These are phyloP conservation scores for Candida ortonii DNA, from an alignment of 805 yeast genomes.

Conservation along the genomic window DNA sequence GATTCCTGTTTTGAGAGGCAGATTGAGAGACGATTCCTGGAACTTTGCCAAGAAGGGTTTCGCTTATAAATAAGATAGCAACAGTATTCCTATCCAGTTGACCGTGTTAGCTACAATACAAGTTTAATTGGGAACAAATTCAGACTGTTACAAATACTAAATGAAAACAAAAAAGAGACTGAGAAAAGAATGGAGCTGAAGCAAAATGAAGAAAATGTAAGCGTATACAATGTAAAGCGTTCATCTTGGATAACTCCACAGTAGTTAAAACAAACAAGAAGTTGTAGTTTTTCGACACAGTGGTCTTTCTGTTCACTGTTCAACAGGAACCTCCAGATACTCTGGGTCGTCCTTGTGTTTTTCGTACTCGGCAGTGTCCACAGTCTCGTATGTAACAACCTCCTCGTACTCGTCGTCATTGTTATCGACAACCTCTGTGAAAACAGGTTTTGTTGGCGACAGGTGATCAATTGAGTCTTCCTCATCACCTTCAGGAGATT, in stretches of 20 bases:
- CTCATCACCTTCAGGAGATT: constrained; percentile 18
- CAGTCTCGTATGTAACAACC: constrained; percentile 44
- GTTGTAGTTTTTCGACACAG: too few species aligned
- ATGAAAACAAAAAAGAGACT: constrained; percentile 1
- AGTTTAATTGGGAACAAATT: too few species aligned
- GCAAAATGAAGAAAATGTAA: too few species aligned
- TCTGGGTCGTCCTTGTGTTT: constrained; percentile 46
- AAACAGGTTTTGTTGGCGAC: constrained; percentile 26
- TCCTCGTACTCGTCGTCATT: constrained; percentile 29
- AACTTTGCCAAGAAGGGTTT: constrained; percentile 38
- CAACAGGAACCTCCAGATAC: constrained; percentile 39
- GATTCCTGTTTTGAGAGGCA: constrained; percentile 90
- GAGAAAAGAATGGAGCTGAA: not conserved
- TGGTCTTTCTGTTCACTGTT: too few species aligned
- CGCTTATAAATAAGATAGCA: constrained; percentile 33
- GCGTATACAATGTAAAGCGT: too few species aligned
- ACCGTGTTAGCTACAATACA: too few species aligned
- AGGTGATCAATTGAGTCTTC: constrained; percentile 23
- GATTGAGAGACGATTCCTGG: constrained; percentile 96
- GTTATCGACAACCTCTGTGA: constrained; percentile 30
- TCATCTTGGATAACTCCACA: too few species aligned
- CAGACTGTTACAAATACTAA: constrained; percentile 2
- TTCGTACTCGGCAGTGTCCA: constrained; percentile 46
- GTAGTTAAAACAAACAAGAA: constrained; percentile 7
- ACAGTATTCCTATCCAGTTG: not conserved